Conservation (phyloP, 139 green algal genomes). For the Picochlorum sp. region DNA sequence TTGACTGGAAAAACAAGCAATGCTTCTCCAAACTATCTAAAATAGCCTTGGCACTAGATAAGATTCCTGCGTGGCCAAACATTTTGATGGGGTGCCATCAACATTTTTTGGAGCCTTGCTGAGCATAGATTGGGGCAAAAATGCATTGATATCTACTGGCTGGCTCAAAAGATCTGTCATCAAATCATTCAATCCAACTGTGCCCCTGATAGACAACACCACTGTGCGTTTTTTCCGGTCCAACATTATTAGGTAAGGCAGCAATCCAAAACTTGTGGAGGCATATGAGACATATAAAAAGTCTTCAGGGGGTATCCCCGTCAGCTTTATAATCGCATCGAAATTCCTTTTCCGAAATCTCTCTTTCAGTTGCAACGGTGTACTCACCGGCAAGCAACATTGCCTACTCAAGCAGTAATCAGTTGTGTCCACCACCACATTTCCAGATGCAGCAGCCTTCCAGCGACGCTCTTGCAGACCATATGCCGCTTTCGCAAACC, state of each 20-base stretch:
- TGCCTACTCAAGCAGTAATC: neutral
- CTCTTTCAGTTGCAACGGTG: constrained; percentile 1
- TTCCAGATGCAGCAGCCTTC: constrained; percentile 10
- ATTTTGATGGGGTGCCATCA: constrained; percentile 6
- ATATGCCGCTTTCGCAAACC: constrained; percentile 25
- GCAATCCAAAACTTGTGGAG: constrained; percentile 16
- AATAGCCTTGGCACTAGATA: constrained; percentile 35
- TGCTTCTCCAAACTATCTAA: too few relatives aligned
- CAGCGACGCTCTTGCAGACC: constrained; percentile 23
- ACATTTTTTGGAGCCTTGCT: neutral
- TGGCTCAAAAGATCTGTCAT: constrained; percentile 35
- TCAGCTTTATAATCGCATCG: constrained; percentile 24
- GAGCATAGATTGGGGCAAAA: constrained; percentile 29
- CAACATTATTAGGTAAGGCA: constrained; percentile 41
- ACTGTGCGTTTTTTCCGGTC: constrained; percentile 15
- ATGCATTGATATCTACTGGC: constrained; percentile 28
- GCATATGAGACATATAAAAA: constrained; percentile 24
- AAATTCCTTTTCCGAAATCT: constrained; percentile 27
- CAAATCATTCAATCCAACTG: constrained; percentile 18
- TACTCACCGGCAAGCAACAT: neutral
- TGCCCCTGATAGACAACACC: constrained; percentile 25
- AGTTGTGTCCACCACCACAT: neutral
- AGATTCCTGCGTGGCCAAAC: constrained; percentile 45
- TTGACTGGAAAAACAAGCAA: too few relatives aligned
- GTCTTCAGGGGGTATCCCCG: constrained; percentile 9